These are phyloP conservation scores for Cephaloascus fragrans DNA, from an alignment of 805 yeast genomes.

Conservation along the genomic window DNA sequence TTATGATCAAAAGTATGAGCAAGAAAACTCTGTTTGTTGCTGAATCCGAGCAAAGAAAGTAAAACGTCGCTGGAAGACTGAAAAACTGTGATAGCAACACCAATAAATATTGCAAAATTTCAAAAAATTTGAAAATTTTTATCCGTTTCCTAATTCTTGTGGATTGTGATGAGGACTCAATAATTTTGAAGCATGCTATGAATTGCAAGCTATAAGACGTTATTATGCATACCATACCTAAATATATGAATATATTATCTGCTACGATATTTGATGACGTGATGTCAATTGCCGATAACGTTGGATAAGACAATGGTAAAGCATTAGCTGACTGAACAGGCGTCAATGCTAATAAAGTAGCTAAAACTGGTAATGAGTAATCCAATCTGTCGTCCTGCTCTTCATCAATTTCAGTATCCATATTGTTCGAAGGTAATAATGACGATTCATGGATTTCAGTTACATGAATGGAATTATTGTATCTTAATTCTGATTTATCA, in stretches of 20 bases:
- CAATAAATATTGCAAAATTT: not conserved
- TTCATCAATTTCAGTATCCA: not conserved
- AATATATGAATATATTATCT: not conserved
- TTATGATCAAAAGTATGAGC: not conserved
- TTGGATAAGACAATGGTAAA: not conserved
- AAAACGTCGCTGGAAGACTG: not conserved
- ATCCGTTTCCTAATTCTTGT: not conserved
- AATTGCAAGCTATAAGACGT: too few relatives aligned
- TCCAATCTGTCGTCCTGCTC: not conserved
- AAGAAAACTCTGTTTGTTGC: not conserved
- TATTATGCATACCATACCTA: not conserved
- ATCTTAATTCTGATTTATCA: too few relatives aligned
- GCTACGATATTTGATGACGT: not conserved
- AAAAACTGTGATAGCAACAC: not conserved
- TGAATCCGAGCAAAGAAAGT: not conserved
- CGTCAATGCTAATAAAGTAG: conserved; percentile 17
- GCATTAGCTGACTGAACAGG: conserved; percentile 12
- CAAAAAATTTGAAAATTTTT: not conserved
- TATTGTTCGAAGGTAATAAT: too few relatives aligned
- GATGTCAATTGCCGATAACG: not conserved
- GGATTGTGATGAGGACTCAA: not conserved
- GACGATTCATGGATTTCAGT: not conserved
- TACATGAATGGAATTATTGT: too few relatives aligned
- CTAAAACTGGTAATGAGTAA: conserved; percentile 12
- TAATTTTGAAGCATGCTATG: not conserved